Base-by-base conservation (phyloP, 768 basidiomycete genomes). In the Termitomyces sp. region DNA sequence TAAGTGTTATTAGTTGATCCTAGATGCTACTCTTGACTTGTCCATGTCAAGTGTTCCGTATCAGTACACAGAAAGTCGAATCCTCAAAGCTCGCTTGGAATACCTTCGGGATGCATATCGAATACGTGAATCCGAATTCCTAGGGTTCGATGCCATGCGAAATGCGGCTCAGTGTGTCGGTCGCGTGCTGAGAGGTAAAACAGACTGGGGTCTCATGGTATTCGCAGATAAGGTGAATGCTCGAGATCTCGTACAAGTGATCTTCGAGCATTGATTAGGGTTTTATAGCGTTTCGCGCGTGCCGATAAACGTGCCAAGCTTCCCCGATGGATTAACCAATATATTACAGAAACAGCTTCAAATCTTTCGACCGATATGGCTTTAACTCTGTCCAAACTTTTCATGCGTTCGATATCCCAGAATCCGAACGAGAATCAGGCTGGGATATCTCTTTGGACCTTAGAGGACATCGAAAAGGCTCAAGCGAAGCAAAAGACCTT, bases 161-260 rank as follows among this genome's bases (percentile, higher is more conserved):
- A 98, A 97, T 66, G 97, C 97, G 8, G 97, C 97, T 14, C 97
- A 99, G 67, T 99, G 97, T 70, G 96, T 99, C 8, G 97, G 97
- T 26, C 94, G 97, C 62, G 97, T 96, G 28, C 71, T 99, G 69
- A 86, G 97, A 50, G 97, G 97, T 61, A 99, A 99, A 77, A 98
- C 97, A 3, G 97, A 99, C 72, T 99, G 97, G 92, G 97, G 97
- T 35, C 72, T 99, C 65, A 99, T 99, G 97, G 86, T 98, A 11
- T 99, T 99, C 69, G 97, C 97, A 0, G 97, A 99, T 72, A 97
- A 96, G 84, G 97, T 94, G 33, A 46, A 68, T 63, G n/a, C 12
- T 10, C 35, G 42, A 41, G 2, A 50, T 55, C n/a, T 6, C 3
- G 12, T 37, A 19, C 15, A 30, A 31, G 41, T 40, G 12, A 37